Evolutionary conservation across 2,329 filamentous ascomycete genomes (phyloP), one percentile per base, ranked within the genome.

Genomic region (Colletotrichum cereale): DNA sequence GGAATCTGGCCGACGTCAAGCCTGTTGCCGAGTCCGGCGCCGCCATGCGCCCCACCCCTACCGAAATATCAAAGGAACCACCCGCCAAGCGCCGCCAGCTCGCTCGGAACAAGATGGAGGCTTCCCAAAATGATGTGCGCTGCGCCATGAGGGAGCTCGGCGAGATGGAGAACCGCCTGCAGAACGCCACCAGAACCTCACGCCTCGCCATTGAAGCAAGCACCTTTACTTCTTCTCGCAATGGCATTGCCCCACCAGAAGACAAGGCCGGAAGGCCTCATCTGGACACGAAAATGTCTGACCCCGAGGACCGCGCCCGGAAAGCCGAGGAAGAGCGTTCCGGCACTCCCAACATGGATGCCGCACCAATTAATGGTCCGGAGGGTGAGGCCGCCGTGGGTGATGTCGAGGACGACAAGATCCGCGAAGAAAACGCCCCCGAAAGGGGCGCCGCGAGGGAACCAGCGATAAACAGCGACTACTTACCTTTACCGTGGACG

Each of bases 401-500:
- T 42, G 76, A 78, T 55, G 38, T 78, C 5, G 56, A 74, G 11
- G 67, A 70, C 4, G 67, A 70, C 1, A 68, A 60, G 16, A 57
- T 26, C 24, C 67, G 62, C 1, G 60, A 72, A 5, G 77, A 77
- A 0, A 79, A 80, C 0, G 62, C 63, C 1, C 70, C 75, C 0
- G 80, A 84, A 14, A 79, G 82, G n/a, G 82, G 81, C 1, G 82
- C 84, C 3, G 79, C 42, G 14, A 62, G 94, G 66, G 88, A 92
- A 16, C 94, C 94, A 8, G 89, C 95, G 0, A 90, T 97, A 21
- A 93, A 98, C 77, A 97, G 94, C 78, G 89, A 89, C 74, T 93
- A 91, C 77, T 85, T 98, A 26, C 96, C 96, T 31, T 81, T 98
- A 29, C 96, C 95, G 0, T 98, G 95, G 95, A 94, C 92, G 82